Base-by-base conservation (phyloP, 2,329 filamentous ascomycete species). In the Paracoccidioides brasiliensis region DNA sequence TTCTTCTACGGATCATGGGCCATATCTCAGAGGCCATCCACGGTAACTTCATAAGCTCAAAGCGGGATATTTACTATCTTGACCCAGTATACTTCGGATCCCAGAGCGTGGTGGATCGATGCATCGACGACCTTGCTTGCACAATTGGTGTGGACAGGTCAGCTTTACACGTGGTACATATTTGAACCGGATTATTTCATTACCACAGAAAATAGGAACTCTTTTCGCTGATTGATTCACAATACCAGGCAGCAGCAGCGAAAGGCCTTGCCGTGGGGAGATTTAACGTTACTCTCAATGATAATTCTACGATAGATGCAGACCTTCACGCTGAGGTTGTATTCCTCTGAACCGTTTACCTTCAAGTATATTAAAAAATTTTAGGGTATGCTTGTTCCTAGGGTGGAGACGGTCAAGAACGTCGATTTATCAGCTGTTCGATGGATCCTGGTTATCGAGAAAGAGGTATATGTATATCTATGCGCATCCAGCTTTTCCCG, bases 41-140 rank as follows among this genome's bases (percentile, higher is more conserved):
- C 6, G 70, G 70, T 2, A 71, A 77, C 45, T 65, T 73, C 15
- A 64, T 76, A 8, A 71, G 81, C 57, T 81, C 80, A 0, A 84
- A 83, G 64, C 83, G 82, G 58, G 82, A 84, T 60, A 78, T 85
- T 35, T 85, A 80, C 62, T 85, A 85, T 63, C 76, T 75, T 52
- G 79, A 84, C 58, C 80, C 81, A 1, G 72, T 73, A 43, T 72
- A 82, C 7, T 85, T 84, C 62, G 72, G 74, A 43, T 78, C 75
- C 41, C 82, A 85, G 61, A 63, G 67, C 12, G 69, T 77, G 1
- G 80, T 85, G 3, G 78, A 84, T 64, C 71, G 71, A 52, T 78
- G 78, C 54, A 72, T 84, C 9, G 82, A 85, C 63, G 79, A 82
- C 59, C 70, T 85, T 54, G 80, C 81, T 1, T 77, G 73, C 60